phyloP scores from a whole-genome alignment of 2,329 filamentous ascomycete genomes.

The Aspergillus latus region DNA sequence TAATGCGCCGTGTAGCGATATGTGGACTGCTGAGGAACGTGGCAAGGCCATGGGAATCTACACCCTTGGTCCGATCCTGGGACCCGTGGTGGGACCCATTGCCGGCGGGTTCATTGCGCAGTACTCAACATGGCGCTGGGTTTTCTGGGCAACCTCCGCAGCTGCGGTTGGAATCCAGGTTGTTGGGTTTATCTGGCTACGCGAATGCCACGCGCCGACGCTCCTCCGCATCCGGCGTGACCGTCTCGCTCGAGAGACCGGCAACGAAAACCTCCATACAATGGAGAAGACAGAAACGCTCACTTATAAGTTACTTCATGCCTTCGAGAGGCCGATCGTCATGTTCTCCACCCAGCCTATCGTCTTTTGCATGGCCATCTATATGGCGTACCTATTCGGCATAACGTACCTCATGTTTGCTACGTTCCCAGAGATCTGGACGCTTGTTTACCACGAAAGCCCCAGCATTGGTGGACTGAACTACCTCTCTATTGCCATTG shows the following conservation, averaged over 20 bases:
- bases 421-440: slow-evolving; percentile 58
- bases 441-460: slow-evolving; percentile 53
- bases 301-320: slow-evolving; percentile 16
- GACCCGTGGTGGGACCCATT: slow-evolving; percentile 65
- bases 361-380: slow-evolving; percentile 54
- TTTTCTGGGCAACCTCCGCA: slow-evolving; percentile 67
- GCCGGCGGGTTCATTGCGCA: slow-evolving; percentile 64
- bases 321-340: slow-evolving; percentile 56
- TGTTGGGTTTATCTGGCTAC: slow-evolving; percentile 59
- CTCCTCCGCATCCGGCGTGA: slow-evolving; percentile 57
- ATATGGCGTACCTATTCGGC: slow-evolving; percentile 61
- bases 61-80: slow-evolving; percentile 62
- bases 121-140: slow-evolving; percentile 68
- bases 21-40: slow-evolving; percentile 54
- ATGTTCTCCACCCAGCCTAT: slow-evolving; percentile 60
- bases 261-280: slow-evolving; percentile 37
- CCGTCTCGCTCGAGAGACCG: slow-evolving; percentile 40
- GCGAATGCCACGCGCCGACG: slow-evolving; percentile 66
- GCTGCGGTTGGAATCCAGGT: slow-evolving; percentile 60
- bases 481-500: slow-evolving; percentile 62
- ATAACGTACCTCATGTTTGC: slow-evolving; percentile 31
- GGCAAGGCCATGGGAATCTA: slow-evolving; percentile 64
- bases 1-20: no score
- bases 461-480: slow-evolving; percentile 60
- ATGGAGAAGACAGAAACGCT: slow-evolving; percentile 20